A percentile compares a stretch with the other conserved stretches of the same genome.
Evolutionary conservation across 2,329 filamentous ascomycete genomes (phyloP).

Genomic region (Exophiala bonariae): DNA sequence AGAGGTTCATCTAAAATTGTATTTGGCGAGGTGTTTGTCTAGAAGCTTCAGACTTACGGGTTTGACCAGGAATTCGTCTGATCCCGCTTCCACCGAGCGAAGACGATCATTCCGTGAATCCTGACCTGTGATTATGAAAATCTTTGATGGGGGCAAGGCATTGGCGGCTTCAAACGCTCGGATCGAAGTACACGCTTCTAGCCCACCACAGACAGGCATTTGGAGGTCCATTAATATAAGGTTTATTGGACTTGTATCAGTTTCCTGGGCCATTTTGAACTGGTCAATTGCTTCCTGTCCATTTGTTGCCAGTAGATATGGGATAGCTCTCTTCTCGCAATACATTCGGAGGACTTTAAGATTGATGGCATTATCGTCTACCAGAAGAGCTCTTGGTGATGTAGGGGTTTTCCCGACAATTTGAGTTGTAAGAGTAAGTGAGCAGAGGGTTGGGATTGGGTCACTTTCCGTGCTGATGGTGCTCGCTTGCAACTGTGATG

Average conservation of each 20-base stretch:
- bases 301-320: conserved; percentile 9
- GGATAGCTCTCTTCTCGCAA: conserved; percentile 24
- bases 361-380: conserved; percentile 29
- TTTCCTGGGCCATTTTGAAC: not conserved
- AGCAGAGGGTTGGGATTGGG: not conserved
- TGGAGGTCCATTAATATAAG: conserved; percentile 17
- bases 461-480: not conserved
- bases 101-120: conserved; percentile 9
- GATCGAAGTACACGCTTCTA: conserved; percentile 6
- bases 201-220: conserved; percentile 14
- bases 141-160: not conserved
- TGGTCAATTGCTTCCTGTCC: conserved; percentile 9
- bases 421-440: not conserved
- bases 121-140: conserved; percentile 18
- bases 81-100: not conserved
- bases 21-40: not conserved
- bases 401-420: not conserved
- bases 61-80: conserved; percentile 10
- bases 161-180: conserved; percentile 3
- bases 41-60: conserved; percentile 11
- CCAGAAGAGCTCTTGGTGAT: conserved; percentile 4
- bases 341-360: conserved; percentile 27
- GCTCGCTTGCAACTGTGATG: too few relatives aligned
- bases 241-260: not conserved
- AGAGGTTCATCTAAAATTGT: not conserved